Evolutionary conservation across 495 filamentous ascomycete species (phyloP), one percentile per base, ranked within the genome.

Genomic region (Rhypophila decipiens): DNA sequence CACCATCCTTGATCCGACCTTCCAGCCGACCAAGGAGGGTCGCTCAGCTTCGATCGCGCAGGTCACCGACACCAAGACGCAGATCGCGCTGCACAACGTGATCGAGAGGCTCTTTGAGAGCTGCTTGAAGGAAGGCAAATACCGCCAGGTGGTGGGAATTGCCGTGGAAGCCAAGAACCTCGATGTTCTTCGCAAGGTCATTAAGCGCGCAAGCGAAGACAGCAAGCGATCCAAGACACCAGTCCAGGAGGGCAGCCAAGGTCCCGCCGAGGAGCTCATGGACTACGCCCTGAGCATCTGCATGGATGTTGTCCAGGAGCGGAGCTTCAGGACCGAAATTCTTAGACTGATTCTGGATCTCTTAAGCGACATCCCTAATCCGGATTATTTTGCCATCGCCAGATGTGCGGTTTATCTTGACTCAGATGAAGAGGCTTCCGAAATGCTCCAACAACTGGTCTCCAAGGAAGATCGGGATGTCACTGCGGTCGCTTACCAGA

Each of bases 331-430:
- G 42, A 67, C 67, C 7, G 70, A 90, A 71, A 95, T 96, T 27
- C 66, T 96, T 29, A 83, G 84, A 57, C 76, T 96, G 24, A 89
- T 95, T 31, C 80, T 96, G 12, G 88, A 88, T 35, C 79, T 96
- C 19, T 74, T 96, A 37, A 90, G 86, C 60, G 86, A 95, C 40
- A 89, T 93, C 24, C 84, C 87, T 2, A 82, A 81, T 23, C 94
- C 94, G 0, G 94, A 99, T 61, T 97, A 94, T 61, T 99, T 99
- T 62, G 87, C 93, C 2, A 97, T 99, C 53, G 90, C 93, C 20
- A 96, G 95, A 69, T 99, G 94, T 57, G 91, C 96, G 31, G 93
- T 99, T 42, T 96, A 97, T 60, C 77, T 99, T 20, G 85, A 96
- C 53, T 86, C 96, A 53, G 85, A 95, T 55, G 80, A 85, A 22